Evolutionary conservation across 805 yeast species (phyloP).

Genomic region (Teunomyces cretensis): DNA sequence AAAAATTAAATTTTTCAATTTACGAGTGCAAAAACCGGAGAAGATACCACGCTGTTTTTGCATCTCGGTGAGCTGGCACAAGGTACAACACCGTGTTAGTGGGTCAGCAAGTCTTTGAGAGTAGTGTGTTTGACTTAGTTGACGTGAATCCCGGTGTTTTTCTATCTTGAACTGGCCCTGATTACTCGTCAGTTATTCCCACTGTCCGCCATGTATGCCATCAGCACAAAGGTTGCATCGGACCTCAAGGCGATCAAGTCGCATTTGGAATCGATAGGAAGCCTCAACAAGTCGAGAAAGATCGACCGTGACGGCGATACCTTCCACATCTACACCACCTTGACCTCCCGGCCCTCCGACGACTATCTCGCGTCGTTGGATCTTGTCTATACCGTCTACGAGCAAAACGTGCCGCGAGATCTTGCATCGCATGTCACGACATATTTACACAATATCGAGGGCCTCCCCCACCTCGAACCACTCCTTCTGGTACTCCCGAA

Average conservation of each 20-base stretch:
- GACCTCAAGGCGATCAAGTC: conserved; percentile 20
- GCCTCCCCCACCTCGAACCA: not conserved
- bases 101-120: too few species aligned
- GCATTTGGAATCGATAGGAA: conserved; percentile 13
- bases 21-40: not conserved
- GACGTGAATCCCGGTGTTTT: too few species aligned
- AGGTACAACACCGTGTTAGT: not conserved
- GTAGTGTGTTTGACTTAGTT: too few species aligned
- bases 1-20: not conserved
- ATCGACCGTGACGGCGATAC: conserved; percentile 12
- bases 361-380: not conserved
- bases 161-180: too few species aligned
- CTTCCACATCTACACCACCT: conserved; percentile 14
- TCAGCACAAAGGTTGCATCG: conserved; percentile 10
- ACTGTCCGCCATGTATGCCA: conserved; percentile 4
- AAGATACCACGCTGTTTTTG: not conserved
- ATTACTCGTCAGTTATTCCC: too few species aligned
- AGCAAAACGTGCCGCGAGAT: not conserved
- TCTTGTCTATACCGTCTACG: not conserved
- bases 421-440: not conserved
- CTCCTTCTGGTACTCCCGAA: conserved; percentile 35
- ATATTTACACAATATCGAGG: not conserved
- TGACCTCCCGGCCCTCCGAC: not conserved
- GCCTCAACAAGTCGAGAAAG: conserved; percentile 17
- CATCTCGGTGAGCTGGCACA: too few species aligned